These are phyloP conservation scores for Hymenoscyphus repandus DNA, from an alignment of 2,329 filamentous ascomycete genomes.

Conservation along the genomic window DNA sequence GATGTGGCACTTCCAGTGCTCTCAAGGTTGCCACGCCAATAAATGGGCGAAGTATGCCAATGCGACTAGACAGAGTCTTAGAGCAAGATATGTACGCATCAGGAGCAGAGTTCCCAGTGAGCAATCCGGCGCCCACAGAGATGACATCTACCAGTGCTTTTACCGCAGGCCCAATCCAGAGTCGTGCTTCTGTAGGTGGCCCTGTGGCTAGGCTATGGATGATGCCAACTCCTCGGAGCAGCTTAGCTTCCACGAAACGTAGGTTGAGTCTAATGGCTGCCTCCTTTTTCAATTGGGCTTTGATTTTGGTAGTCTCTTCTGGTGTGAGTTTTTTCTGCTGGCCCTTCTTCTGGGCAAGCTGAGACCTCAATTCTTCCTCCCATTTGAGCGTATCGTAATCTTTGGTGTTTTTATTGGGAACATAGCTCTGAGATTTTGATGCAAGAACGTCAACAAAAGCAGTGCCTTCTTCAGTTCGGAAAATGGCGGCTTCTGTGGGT, in stretches of 20 bases:
- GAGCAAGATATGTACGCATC: slow-evolving; percentile 76
- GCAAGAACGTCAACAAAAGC: slow-evolving; percentile 87
- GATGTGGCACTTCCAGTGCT: slow-evolving; percentile 65
- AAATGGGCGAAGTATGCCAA: slow-evolving; percentile 74
- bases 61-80: slow-evolving; percentile 64
- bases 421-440: slow-evolving; percentile 65
- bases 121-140: slow-evolving; percentile 71
- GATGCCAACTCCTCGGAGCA: slow-evolving; percentile 80
- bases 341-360: slow-evolving; percentile 90
- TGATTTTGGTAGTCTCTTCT: slow-evolving; percentile 86
- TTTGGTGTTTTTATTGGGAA: slow-evolving; percentile 83
- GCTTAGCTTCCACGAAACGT: slow-evolving; percentile 59
- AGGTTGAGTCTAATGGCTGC: slow-evolving; percentile 71
- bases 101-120: slow-evolving; percentile 76
- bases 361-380: slow-evolving; percentile 85
- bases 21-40: slow-evolving; percentile 84
- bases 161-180: slow-evolving; percentile 84
- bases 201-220: slow-evolving; percentile 77
- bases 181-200: slow-evolving; percentile 79
- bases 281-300: slow-evolving; percentile 86
- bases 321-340: slow-evolving; percentile 83
- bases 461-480: slow-evolving; percentile 82
- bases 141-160: slow-evolving; percentile 68
- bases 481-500: slow-evolving; percentile 87
- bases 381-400: slow-evolving; percentile 96